phyloP scores from a whole-genome alignment of 345 rosid species.

The Eucalyptus erythrocorys region DNA sequence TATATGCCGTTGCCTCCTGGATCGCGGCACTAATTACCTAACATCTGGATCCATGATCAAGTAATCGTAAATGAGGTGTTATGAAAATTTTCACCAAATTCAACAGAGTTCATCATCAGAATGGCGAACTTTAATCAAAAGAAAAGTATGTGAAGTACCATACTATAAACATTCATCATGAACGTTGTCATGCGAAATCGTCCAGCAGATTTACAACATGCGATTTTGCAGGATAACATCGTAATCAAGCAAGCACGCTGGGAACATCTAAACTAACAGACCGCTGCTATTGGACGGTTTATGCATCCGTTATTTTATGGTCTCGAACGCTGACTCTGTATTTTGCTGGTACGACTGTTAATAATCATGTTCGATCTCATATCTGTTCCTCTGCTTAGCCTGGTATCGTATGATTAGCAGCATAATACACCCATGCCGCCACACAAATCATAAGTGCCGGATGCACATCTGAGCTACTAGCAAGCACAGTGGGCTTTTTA shows the following conservation, averaged over 20 bases:
- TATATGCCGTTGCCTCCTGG: neutral
- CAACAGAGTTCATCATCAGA: neutral
- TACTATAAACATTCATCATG: neutral
- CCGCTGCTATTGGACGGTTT: neutral
- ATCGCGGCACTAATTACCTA: neutral
- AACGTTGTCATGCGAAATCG: neutral
- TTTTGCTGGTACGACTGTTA: neutral
- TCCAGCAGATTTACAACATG: neutral
- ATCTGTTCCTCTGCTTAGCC: neutral
- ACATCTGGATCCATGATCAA: neutral
- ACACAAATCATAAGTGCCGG: neutral
- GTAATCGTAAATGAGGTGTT: neutral
- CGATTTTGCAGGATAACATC: neutral
- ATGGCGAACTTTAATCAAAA: neutral
- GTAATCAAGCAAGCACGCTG: neutral
- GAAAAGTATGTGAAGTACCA: neutral
- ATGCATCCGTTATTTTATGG: neutral
- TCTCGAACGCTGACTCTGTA: neutral
- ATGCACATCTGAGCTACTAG: neutral
- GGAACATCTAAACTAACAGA: neutral
- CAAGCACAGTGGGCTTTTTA: neutral
- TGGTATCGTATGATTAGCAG: neutral
- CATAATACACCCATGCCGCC: neutral
- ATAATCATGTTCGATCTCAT: neutral
- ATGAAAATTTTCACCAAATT: neutral